These are phyloP conservation scores for Ilyonectria sp. DNA, from an alignment of 2,329 filamentous ascomycete species.

Conservation along the genomic window DNA sequence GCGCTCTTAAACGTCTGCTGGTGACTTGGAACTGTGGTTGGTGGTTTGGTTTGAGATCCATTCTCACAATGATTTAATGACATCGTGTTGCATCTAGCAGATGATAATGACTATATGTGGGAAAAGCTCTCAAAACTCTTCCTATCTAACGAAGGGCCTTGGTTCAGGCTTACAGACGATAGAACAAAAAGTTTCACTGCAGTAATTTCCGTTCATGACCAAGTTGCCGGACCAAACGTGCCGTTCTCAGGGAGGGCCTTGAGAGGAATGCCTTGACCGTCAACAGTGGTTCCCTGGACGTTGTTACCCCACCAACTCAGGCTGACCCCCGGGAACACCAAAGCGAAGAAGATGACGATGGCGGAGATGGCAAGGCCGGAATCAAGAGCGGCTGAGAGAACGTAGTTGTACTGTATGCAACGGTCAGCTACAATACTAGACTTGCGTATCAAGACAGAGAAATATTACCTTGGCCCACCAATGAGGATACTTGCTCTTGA, in stretches of 20 bases:
- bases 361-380: constrained; percentile 32
- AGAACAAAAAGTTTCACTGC: no score
- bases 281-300: constrained; percentile 26
- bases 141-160: no score
- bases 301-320: constrained; percentile 38
- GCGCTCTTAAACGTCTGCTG: no score
- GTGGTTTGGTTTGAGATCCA: no score
- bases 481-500: constrained; percentile 28
- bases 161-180: no score
- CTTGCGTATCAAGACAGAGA: not conserved
- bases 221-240: constrained; percentile 31
- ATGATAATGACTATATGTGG: no score
- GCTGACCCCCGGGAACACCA: constrained; percentile 25
- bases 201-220: constrained; percentile 8
- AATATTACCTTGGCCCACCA: constrained; percentile 34
- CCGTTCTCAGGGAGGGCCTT: constrained; percentile 18
- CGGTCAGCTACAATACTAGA: not conserved
- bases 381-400: constrained; percentile 32
- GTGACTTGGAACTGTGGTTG: not conserved
- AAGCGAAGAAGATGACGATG: constrained; percentile 33
- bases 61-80: not conserved
- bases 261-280: constrained; percentile 27
- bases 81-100: no score
- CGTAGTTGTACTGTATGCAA: constrained; percentile 33
- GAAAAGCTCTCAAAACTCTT: no score